Evolutionary conservation across 495 filamentous ascomycete species (phyloP).

Genomic region (Neurospora terricola): DNA sequence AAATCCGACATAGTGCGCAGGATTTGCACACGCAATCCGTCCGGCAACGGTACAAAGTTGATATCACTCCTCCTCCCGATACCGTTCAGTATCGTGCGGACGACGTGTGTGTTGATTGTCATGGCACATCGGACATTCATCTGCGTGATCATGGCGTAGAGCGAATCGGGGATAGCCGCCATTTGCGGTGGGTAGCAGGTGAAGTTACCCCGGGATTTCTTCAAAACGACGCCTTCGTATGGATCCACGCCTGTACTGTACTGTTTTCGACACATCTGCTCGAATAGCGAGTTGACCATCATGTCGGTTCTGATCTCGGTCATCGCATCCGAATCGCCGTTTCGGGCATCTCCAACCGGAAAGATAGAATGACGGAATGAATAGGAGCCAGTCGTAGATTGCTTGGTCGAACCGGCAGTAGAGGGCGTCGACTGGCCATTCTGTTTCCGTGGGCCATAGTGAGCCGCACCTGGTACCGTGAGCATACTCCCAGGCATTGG

Average conservation of each 20-base stretch:
- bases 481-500: constrained; percentile 4
- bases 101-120: constrained; percentile 23
- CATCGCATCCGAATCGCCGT: constrained; percentile 28
- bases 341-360: constrained; percentile 38
- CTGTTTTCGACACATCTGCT: constrained; percentile 47
- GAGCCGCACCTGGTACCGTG: constrained; percentile 9
- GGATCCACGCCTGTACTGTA: constrained; percentile 43
- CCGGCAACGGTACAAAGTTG: constrained; percentile 41
- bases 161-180: constrained; percentile 31
- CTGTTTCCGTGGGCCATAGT: background rate
- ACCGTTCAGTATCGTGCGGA: constrained; percentile 16
- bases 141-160: constrained; percentile 40
- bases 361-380: constrained; percentile 29
- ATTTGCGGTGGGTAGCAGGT: constrained; percentile 47
- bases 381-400: background rate
- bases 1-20: constrained; percentile 44
- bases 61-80: background rate
- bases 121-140: constrained; percentile 44
- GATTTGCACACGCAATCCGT: constrained; percentile 51
- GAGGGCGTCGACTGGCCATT: background rate
- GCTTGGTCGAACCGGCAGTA: background rate
- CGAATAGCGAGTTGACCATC: constrained; percentile 52
- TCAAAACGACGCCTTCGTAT: constrained; percentile 52
- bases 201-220: constrained; percentile 43
- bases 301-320: constrained; percentile 47